Evolutionary conservation across 2,329 filamentous ascomycete species (phyloP).

Genomic region (Periconia digitata): DNA sequence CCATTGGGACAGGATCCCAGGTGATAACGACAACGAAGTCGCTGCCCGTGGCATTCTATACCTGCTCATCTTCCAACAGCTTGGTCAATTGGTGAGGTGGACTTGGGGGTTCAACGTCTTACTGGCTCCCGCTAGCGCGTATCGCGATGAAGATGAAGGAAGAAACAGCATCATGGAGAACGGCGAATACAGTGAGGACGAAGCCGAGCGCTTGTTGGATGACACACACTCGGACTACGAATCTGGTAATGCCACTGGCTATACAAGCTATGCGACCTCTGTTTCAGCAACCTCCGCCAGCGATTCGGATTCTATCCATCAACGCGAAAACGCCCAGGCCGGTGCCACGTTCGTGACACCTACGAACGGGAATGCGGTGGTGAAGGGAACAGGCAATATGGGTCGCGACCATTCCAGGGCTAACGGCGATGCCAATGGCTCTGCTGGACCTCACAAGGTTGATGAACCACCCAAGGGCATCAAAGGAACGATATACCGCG

Average conservation of each 20-base stretch:
- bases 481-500: conserved; percentile 38
- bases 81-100: conserved; percentile 94
- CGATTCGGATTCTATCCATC: conserved; percentile 31
- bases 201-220: conserved; percentile 42
- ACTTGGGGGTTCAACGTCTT: conserved; percentile 97
- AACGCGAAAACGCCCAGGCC: conserved; percentile 33
- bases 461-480: conserved; percentile 33
- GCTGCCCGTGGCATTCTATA: conserved; percentile 92
- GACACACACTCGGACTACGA: conserved; percentile 50
- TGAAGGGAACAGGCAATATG: conserved; percentile 42
- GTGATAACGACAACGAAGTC: conserved; percentile 94
- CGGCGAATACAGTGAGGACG: conserved; percentile 59
- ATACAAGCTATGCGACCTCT: conserved; percentile 33
- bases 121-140: conserved; percentile 78
- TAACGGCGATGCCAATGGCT: conserved; percentile 47
- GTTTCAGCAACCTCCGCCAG: conserved; percentile 29
- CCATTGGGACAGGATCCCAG: conserved; percentile 88
- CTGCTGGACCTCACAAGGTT: conserved; percentile 52
- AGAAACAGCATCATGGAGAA: conserved; percentile 45
- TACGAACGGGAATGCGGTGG: conserved; percentile 51
- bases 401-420: conserved; percentile 28
- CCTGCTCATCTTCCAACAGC: conserved; percentile 93
- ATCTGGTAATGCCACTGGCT: conserved; percentile 50
- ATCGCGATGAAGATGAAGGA: conserved; percentile 62
- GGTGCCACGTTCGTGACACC: conserved; percentile 45